These are phyloP conservation scores for Exophiala dermatitidis DNA, from an alignment of 2,329 filamentous ascomycete species.

Conservation along the genomic window DNA sequence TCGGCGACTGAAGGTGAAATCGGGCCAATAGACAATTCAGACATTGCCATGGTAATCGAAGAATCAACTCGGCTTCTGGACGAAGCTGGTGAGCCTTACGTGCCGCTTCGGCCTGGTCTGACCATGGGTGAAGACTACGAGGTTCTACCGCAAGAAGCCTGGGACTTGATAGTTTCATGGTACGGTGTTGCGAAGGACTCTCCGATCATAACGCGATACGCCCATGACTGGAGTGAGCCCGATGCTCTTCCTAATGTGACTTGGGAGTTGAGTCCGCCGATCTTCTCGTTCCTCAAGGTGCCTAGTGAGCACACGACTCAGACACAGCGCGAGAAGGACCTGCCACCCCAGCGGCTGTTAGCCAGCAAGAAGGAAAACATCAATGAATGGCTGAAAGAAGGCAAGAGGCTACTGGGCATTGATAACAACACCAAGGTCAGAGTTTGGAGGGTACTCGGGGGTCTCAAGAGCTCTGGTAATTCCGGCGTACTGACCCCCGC, in stretches of 20 bases:
- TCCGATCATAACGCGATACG: conserved; percentile 64
- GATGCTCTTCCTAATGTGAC: conserved; percentile 58
- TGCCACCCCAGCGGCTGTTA: conserved; percentile 58
- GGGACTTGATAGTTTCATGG: conserved; percentile 73
- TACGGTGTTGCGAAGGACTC: conserved; percentile 68
- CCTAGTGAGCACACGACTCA: conserved; percentile 55
- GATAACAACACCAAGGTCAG: conserved; percentile 66
- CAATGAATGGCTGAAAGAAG: conserved; percentile 66
- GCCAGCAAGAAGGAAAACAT: conserved; percentile 64
- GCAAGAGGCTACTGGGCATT: conserved; percentile 63
- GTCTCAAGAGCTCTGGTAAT: conserved; percentile 37
- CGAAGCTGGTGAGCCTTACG: conserved; percentile 50
- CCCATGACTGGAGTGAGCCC: conserved; percentile 62
- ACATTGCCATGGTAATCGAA: conserved; percentile 60
- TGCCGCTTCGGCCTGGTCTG: conserved; percentile 64
- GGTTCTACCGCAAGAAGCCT: conserved; percentile 69
- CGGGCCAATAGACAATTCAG: conserved; percentile 79
- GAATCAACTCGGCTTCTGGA: conserved; percentile 38
- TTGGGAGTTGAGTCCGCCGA: conserved; percentile 76
- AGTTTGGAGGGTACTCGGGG: conserved; percentile 57
- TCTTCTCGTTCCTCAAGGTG: conserved; percentile 78
- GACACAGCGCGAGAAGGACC: conserved; percentile 53
- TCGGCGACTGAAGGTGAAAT: conserved; percentile 56
- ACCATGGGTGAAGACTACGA: conserved; percentile 63
- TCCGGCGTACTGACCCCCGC: conserved; percentile 40